Percentiles rank a stretch among this genome's conserved stretches.
Evolutionary conservation across 2,329 filamentous ascomycete species (phyloP).

Genomic region (Fusarium stilboides): DNA sequence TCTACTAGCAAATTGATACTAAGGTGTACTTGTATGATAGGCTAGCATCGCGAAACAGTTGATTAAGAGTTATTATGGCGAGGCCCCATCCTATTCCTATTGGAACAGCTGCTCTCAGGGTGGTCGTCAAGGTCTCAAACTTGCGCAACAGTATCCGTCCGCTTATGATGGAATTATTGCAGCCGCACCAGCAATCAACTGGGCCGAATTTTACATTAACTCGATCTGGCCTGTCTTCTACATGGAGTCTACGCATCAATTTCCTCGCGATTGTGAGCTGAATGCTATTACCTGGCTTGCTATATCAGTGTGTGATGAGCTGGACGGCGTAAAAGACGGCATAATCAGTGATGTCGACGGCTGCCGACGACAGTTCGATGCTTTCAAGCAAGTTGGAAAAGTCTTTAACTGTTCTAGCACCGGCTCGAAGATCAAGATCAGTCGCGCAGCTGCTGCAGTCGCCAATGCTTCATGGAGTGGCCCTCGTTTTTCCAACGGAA

Average conservation of each 20-base stretch:
- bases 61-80: background rate
- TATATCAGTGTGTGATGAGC: background rate
- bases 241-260: constrained; percentile 23
- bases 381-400: constrained; percentile 10
- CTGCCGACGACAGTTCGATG: constrained; percentile 4
- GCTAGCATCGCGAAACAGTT: constrained; percentile 1
- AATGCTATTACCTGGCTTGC: constrained; percentile 3
- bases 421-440: constrained; percentile 3
- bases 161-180: constrained; percentile 3
- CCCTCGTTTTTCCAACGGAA: constrained; percentile 23
- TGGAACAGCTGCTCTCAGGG: no score
- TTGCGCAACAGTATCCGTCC: background rate
- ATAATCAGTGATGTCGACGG: constrained; percentile 1
- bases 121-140: background rate
- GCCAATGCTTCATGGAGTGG: constrained; percentile 24
- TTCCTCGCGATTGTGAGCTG: constrained; percentile 25
- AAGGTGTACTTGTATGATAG: background rate
- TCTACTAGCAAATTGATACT: no score
- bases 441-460: constrained; percentile 9
- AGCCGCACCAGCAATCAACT: background rate
- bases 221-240: constrained; percentile 24
- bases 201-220: constrained; percentile 7
- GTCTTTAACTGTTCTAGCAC: constrained; percentile 11
- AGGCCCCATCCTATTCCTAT: no score
- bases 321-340: constrained; percentile 2